phyloP scores from a whole-genome alignment of 495 filamentous ascomycete genomes.

The Aspergillus taichungensis region DNA sequence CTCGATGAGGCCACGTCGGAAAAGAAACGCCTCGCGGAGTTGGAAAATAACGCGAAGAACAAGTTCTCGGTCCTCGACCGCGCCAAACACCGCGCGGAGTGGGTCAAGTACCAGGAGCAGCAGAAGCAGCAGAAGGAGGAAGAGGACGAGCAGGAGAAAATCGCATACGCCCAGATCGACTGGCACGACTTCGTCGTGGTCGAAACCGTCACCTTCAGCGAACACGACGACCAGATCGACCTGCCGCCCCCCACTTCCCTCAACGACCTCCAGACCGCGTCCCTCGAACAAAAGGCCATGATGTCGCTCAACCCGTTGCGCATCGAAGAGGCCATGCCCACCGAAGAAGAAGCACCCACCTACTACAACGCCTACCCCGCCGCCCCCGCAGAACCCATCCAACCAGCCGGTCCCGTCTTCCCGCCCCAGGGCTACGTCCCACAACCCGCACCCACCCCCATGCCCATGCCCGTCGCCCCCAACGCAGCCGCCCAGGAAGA shows the following conservation, averaged over 20 bases:
- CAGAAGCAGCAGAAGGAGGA: slow-evolving; percentile 88
- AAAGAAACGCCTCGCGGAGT: slow-evolving; percentile 59
- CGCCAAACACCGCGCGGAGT: slow-evolving; percentile 78
- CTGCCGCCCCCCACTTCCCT: slow-evolving; percentile 84
- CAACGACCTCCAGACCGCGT: slow-evolving; percentile 84
- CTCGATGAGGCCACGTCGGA: slow-evolving; percentile 60
- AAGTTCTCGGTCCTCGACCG: slow-evolving; percentile 71
- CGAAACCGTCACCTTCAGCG: slow-evolving; percentile 90
- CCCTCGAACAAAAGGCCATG: slow-evolving; percentile 86
- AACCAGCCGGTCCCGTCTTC: slow-evolving; percentile 24
- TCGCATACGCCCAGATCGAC: slow-evolving; percentile 86
- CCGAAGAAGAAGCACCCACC: slow-evolving; percentile 54
- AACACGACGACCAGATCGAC: slow-evolving; percentile 75
- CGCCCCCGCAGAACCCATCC: slow-evolving; percentile 7
- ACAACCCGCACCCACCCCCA: slow-evolving; percentile 32
- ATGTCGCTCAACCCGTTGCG: slow-evolving; percentile 76
- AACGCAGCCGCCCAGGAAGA: slow-evolving; percentile 51
- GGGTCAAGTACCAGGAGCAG: slow-evolving; percentile 71
- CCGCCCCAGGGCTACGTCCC: slow-evolving; percentile 28
- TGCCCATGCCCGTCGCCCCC: slow-evolving; percentile 14
- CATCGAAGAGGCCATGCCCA: slow-evolving; percentile 93
- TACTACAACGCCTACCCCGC: slow-evolving; percentile 45
- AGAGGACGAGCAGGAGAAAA: slow-evolving; percentile 71
- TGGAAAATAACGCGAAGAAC: slow-evolving; percentile 69
- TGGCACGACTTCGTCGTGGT: slow-evolving; percentile 98